These are phyloP conservation scores for Botrytis squamosa DNA, from an alignment of 2,329 filamentous ascomycete species.

Conservation along the genomic window DNA sequence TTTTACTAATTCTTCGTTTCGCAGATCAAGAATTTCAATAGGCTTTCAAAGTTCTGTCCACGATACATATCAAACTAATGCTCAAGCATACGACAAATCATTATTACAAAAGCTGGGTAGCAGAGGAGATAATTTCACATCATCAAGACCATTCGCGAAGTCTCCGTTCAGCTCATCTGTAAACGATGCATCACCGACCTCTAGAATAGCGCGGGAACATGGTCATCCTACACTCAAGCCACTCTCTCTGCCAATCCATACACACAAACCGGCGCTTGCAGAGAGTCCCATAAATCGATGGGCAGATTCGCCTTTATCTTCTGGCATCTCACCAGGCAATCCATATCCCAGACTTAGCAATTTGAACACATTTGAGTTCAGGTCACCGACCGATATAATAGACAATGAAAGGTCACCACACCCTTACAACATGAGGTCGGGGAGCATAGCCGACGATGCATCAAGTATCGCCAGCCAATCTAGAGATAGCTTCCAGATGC, in stretches of 20 bases:
- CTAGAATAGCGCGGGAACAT: constrained; percentile 36
- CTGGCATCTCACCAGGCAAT: constrained; percentile 36
- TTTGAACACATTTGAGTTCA: constrained; percentile 33
- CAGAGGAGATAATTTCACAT: constrained; percentile 38
- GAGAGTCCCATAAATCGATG: constrained; percentile 38
- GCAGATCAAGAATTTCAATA: constrained; percentile 31
- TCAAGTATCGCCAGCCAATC: constrained; percentile 51
- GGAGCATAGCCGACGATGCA: constrained; percentile 48
- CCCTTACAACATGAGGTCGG: constrained; percentile 44
- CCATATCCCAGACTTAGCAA: constrained; percentile 30
- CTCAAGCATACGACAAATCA: constrained; percentile 42
- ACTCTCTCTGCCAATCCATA: constrained; percentile 39
- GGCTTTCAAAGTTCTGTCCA: constrained; percentile 41
- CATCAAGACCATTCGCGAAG: constrained; percentile 35
- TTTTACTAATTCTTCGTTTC: constrained; percentile 20
- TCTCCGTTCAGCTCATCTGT: constrained; percentile 37
- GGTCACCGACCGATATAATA: constrained; percentile 36
- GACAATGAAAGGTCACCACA: constrained; percentile 38
- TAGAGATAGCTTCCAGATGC: constrained; percentile 58
- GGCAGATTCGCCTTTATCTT: constrained; percentile 36
- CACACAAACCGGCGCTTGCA: constrained; percentile 33
- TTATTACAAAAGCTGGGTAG: constrained; percentile 40
- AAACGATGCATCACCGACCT: constrained; percentile 39
- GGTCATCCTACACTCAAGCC: constrained; percentile 38
- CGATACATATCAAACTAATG: constrained; percentile 39